phyloP scores from a whole-genome alignment of 1,284 basidiomycete species.

The Cystobasidium slooffiae region DNA sequence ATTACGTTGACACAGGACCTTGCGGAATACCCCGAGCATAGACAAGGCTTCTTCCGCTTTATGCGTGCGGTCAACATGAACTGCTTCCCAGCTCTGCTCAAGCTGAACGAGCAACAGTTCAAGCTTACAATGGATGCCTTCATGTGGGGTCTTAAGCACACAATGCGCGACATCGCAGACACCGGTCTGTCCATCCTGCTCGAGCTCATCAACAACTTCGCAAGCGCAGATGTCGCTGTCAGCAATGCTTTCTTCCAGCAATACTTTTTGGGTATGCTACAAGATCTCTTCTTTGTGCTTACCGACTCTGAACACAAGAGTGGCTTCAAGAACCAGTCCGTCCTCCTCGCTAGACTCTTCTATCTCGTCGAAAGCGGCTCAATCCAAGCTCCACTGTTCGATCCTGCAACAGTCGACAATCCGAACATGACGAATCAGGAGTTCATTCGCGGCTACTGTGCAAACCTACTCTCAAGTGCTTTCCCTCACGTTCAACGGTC shows the following conservation, averaged over 20 bases:
- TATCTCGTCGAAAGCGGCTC: slow-evolving; percentile 83
- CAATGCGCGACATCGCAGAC: slow-evolving; percentile 98
- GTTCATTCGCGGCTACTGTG: slow-evolving; percentile 86
- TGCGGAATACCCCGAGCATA: slow-evolving; percentile 95
- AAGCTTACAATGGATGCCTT: slow-evolving; percentile 98
- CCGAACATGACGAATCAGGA: slow-evolving; percentile 77
- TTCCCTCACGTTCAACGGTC: slow-evolving; percentile 88
- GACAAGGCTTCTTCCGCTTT: slow-evolving; percentile 96
- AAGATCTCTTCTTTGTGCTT: slow-evolving; percentile 96
- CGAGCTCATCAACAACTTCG: slow-evolving; percentile 96
- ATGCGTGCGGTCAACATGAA: slow-evolving; percentile 89
- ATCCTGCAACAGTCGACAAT: slow-evolving; percentile 74
- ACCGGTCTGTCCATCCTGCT: slow-evolving; percentile 87
- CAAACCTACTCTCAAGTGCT: slow-evolving; percentile 80
- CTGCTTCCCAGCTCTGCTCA: slow-evolving; percentile 95
- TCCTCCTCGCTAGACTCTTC: slow-evolving; percentile 90
- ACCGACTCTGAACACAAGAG: slow-evolving; percentile 99
- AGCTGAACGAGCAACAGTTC: slow-evolving; percentile 88
- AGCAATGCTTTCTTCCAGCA: slow-evolving; percentile 84
- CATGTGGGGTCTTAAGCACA: slow-evolving; percentile 99
- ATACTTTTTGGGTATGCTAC: slow-evolving; percentile 90
- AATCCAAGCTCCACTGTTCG: slow-evolving; percentile 84
- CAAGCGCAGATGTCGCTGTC: slow-evolving; percentile 75
- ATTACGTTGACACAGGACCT: slow-evolving; percentile 68
- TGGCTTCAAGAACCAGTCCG: slow-evolving; percentile 58